Evolutionary conservation across 257 asterid species (phyloP), one percentile per base, ranked within the genome.

Genomic region (Solanum infundibuliforme): DNA sequence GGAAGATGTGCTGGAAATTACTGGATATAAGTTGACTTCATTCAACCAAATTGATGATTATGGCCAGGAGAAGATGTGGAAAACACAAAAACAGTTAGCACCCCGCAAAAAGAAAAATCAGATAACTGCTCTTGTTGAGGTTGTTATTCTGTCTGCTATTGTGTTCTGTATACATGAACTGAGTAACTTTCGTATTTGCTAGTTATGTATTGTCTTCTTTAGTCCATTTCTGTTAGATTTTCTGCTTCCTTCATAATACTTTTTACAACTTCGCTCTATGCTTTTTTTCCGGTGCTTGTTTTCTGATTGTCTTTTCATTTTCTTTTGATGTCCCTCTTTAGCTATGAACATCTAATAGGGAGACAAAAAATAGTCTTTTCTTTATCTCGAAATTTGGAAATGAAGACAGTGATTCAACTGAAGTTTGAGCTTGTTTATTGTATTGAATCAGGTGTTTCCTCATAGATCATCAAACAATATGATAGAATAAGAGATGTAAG

Each of bases 21-120:
- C 98, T 35, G 99, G 99, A 71, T 96, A 96, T 91, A 97, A 93
- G 94, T 87, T 97, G 93, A 95, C 97, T 85, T 94, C 99, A 83
- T 94, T 94, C 93, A 97, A 97, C 92, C 99, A 97, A 92, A 86
- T 97, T 81, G 99, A 97, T 85, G 98, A 95, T 91, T 95, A 95
- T 92, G 99, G 99, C 83, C 99, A 95, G 92, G 99, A 97, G 87
- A 97, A 96, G 92, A 83, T 94, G 94, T 97, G 99, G 99, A 97
- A 97, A 90, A 96, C 98, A 55, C 99, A 97, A 90, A 93, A 93
- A 83, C 99, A 97, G 89, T 92, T 97, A 75, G 93, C 95, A 1
- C 98, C 98, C 52, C 93, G 98, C 73, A 97, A 95, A 92, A 94
- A 96, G 89, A 95, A 94, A 91, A 97, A 95, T 90, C 97, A 95